Evolutionary conservation across 1,284 basidiomycete genomes (phyloP), one percentile per base, ranked within the genome.

Genomic region (Moesziomyces sp.): DNA sequence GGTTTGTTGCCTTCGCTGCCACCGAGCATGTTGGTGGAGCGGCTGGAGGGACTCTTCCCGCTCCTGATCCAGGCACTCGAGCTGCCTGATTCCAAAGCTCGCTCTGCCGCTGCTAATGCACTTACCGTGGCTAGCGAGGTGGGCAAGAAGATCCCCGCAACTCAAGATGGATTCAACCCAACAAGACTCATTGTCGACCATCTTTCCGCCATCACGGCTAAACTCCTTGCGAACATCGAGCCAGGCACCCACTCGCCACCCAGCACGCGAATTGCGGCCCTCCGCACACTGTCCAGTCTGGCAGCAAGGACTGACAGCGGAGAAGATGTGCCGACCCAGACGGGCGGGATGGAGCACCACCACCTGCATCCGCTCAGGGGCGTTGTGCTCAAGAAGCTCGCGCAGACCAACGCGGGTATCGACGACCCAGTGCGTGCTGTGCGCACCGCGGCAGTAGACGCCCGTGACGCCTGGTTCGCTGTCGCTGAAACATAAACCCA

Each of bases 31-130:
- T 35, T 74, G 11, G 46, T 56, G 13, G 60, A 68, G 16, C 49
- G 53, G 5, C 52, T 78, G 23, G 24, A 34, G 1, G 80, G 96
- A 91, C 88, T 98, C 16, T 89, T 97, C 73, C 94, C 96, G 0
- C 87, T 98, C 18, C 88, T 99, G 1, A 87, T 99, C 48, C 92
- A 92, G 21, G 91, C 93, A 2, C 88, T 99, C 8, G 88, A 91
- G 42, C 86, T 97, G 1, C 89, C 90, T 1, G 91, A 94, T 82
- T 84, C 88, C 5, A 87, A 88, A 23, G 90, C 95, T 60, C 89
- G 93, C 19, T 87, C 88, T 3, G 91, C 91, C 83, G 91, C 94
- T 38, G 92, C 97, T 51, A 89, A 91, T 55, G 92, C 91, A 1
- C 87, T 99, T 34, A 87, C 90, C 3, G 87, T 89, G 1, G 89